phyloP scores from a whole-genome alignment of 306 rosid species.

The Vachellia pachyceras region DNA sequence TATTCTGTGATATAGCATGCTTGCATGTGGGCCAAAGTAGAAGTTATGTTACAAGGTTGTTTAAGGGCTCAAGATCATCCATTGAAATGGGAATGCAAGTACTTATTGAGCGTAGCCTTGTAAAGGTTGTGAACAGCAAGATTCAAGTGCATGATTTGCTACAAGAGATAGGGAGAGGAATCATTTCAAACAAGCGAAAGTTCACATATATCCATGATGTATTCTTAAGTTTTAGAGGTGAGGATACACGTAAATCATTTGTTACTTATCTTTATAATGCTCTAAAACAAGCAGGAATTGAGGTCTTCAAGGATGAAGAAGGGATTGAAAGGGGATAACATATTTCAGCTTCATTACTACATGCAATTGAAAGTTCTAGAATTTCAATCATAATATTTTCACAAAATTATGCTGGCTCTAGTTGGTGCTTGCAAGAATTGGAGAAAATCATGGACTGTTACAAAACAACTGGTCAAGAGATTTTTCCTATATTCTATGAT shows the following conservation, averaged over 20 bases:
- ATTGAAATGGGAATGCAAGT: background rate
- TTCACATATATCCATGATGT: background rate
- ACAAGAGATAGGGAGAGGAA: background rate
- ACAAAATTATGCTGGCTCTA: background rate
- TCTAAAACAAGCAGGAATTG: background rate
- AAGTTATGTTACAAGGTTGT: background rate
- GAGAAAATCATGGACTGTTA: background rate
- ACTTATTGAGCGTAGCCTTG: background rate
- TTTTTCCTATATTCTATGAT: background rate
- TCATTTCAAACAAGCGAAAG: background rate
- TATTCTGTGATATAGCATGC: background rate
- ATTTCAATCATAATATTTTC: background rate
- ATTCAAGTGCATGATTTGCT: background rate
- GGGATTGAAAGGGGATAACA: background rate
- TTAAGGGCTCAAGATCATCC: background rate
- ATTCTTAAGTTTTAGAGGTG: background rate
- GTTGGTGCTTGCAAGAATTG: slow-evolving; percentile 4
- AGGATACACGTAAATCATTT: background rate
- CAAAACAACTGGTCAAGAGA: background rate
- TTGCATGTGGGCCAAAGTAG: background rate
- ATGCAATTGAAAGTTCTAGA: background rate
- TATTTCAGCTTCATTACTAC: background rate
- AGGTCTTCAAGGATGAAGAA: background rate
- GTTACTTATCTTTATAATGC: background rate
- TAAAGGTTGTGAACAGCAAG: background rate